Percentiles rank a stretch among this genome's conserved stretches.
phyloP scores from a whole-genome alignment of 2,329 filamentous ascomycete genomes.

The Penicillium sp. region DNA sequence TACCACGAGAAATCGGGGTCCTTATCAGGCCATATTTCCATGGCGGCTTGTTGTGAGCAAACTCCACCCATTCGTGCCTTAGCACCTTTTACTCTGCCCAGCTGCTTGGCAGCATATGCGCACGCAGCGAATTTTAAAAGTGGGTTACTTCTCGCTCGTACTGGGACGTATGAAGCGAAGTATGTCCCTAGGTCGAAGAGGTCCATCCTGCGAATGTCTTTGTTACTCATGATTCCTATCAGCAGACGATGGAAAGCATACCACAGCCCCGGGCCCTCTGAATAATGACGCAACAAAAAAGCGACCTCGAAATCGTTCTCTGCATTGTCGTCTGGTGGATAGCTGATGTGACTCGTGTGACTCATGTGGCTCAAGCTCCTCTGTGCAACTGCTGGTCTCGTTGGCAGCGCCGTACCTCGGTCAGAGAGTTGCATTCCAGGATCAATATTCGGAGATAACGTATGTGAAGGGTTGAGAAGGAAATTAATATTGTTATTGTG shows the following conservation, averaged over 20 bases:
- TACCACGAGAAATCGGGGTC: slow-evolving; percentile 57
- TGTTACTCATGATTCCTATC: slow-evolving; percentile 6
- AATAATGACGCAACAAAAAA: slow-evolving; percentile 59
- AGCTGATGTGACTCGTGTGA: slow-evolving; percentile 12
- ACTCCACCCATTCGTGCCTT: slow-evolving; percentile 52
- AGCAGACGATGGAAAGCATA: slow-evolving; percentile 25
- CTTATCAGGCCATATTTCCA: slow-evolving; percentile 52
- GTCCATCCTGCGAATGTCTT: slow-evolving; percentile 38
- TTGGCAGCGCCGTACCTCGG: slow-evolving; percentile 31
- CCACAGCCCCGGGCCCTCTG: slow-evolving; percentile 59
- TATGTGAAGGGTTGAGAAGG: slow-evolving; percentile 50
- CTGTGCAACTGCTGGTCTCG: slow-evolving; percentile 25
- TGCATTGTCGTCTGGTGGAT: slow-evolving; percentile 27
- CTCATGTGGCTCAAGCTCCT: slow-evolving; percentile 20
- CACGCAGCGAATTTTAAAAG: slow-evolving; percentile 53
- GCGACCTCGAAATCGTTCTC: slow-evolving; percentile 55
- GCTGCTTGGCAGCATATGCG: slow-evolving; percentile 60
- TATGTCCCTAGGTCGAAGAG: slow-evolving; percentile 52
- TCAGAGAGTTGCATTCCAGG: slow-evolving; percentile 37
- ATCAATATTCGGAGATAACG: slow-evolving; percentile 46
- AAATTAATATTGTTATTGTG: slow-evolving; percentile 51
- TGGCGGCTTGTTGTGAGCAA: slow-evolving; percentile 46
- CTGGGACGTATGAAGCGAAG: slow-evolving; percentile 58
- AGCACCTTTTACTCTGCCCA: slow-evolving; percentile 52
- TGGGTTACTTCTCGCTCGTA: slow-evolving; percentile 52